Base-by-base conservation (phyloP, 1,284 basidiomycete species). In the Trichosporon asahii region DNA sequence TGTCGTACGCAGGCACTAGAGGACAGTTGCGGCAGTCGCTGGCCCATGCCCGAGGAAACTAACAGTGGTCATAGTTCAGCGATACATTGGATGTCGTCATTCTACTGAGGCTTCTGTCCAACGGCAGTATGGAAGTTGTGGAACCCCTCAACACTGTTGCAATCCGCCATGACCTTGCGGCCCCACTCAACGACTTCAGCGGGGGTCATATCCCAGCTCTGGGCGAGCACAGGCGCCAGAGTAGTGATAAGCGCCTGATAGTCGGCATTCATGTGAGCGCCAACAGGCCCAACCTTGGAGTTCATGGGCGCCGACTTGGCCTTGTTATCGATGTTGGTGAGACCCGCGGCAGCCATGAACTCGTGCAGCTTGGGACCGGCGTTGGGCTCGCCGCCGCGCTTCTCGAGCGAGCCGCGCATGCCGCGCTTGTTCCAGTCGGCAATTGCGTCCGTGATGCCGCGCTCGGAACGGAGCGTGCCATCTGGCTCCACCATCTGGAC, bases 401-500 rank as follows among this genome's bases (percentile, higher is more conserved):
- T 68, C 27, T 46, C 65, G 63, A 76, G 72, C 33, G 75, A 65
- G 27, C 66, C 68, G 21, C 69, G 64, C 63, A 75, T 66, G 60
- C 74, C 61, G 46, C 61, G 12, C 9, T 31, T 33, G 64, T 74
- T 71, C 57, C 69, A 68, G 46, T 57, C 68, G 8, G 74, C 74
- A 6, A 71, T 60, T 7, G 74, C 64, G 1, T 74, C 64, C 0
- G 65, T 60, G 31, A 57, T 70, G 4, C 74, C 72, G 60, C 70
- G 53, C 65, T 74, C 70, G 15, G 35, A 27, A 15, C 70, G 74
- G 46, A 71, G 25, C 69, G 69, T 35, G 76, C 80, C 78, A 73
- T 82, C 67, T 80, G 81, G 53, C 70, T 83, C 83, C 40, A 78
- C 69, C 27, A 80, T 70, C 68, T 80, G 80, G 15, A 80, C 74